phyloP scores from a whole-genome alignment of 169 alveolate species.

The Cryptosporidium sp. region DNA sequence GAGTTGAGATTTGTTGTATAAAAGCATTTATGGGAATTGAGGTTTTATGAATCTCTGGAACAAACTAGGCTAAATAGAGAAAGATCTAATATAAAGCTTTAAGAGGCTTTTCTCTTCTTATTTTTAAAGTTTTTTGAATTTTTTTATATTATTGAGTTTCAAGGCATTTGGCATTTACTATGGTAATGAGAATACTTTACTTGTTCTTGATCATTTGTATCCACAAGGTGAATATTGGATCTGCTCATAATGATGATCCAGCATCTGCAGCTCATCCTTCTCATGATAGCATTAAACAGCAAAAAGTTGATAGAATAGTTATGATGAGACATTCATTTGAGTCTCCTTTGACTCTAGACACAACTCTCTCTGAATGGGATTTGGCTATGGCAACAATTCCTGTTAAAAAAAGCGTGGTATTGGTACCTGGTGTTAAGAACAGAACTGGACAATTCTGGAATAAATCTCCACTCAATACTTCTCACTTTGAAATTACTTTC shows the following conservation, averaged over 20 bases:
- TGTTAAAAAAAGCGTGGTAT: constrained; percentile 76
- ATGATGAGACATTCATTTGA: constrained; percentile 74
- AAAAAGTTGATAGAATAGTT: constrained; percentile 44
- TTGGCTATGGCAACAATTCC: constrained; percentile 81
- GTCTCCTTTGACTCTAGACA: constrained; percentile 66
- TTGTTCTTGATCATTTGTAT: background rate
- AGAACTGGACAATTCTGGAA: constrained; percentile 83
- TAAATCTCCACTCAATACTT: constrained; percentile 77
- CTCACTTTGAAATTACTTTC: constrained; percentile 78
- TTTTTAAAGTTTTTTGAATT: background rate
- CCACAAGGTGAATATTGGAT: background rate
- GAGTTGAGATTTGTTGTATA: background rate
- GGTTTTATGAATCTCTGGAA: background rate
- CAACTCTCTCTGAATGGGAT: constrained; percentile 78
- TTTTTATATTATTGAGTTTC: background rate
- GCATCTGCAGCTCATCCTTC: constrained; percentile 73
- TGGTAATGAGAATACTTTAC: background rate
- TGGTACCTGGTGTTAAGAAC: constrained; percentile 79
- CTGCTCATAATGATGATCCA: constrained; percentile 8
- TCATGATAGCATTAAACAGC: constrained; percentile 66
- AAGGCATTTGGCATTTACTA: background rate
- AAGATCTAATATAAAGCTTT: background rate
- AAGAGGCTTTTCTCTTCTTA: background rate
- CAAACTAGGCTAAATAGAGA: background rate
- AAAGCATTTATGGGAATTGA: background rate